These are phyloP conservation scores for Claviceps humidiphila DNA, from an alignment of 2,329 filamentous ascomycete species.

Conservation along the genomic window DNA sequence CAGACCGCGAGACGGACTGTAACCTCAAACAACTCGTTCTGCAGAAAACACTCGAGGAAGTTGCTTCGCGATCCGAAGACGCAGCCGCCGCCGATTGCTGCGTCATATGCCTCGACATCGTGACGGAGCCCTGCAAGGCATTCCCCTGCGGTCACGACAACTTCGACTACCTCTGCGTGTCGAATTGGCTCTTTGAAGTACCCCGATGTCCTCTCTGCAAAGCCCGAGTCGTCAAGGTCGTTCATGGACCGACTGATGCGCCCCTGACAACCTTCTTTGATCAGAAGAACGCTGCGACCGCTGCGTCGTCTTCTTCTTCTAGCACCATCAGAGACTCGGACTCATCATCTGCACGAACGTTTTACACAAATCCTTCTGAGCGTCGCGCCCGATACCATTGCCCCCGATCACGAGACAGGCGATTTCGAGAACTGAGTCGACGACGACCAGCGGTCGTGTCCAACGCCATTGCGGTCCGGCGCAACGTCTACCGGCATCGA, in stretches of 20 bases:
- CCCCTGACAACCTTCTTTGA: constrained; percentile 41
- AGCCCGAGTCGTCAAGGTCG: constrained; percentile 39
- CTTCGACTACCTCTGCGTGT: constrained; percentile 77
- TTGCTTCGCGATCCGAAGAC: constrained; percentile 16
- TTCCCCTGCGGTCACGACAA: constrained; percentile 65
- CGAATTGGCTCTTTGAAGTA: constrained; percentile 66
- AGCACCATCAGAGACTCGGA: constrained; percentile 3
- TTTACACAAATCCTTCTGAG: not conserved
- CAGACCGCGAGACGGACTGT: constrained; percentile 8
- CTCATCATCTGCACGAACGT: not conserved
- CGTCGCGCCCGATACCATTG: not conserved
- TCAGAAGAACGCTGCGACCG: constrained; percentile 13
- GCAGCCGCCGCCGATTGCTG: constrained; percentile 36
- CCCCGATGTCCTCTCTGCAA: constrained; percentile 72
- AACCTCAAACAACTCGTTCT: constrained; percentile 30
- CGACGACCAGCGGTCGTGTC: not conserved
- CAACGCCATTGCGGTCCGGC: constrained; percentile 34
- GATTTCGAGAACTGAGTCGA: constrained; percentile 2
- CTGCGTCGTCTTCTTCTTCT: not conserved
- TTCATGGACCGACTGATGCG: constrained; percentile 45
- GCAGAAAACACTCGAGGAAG: constrained; percentile 30
- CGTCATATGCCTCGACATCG: constrained; percentile 72
- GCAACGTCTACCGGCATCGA: constrained; percentile 57
- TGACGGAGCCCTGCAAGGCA: constrained; percentile 60
- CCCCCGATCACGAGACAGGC: not conserved